Base-by-base conservation (phyloP, 2,329 filamentous ascomycete species). In the Penicillium sumatraense region DNA sequence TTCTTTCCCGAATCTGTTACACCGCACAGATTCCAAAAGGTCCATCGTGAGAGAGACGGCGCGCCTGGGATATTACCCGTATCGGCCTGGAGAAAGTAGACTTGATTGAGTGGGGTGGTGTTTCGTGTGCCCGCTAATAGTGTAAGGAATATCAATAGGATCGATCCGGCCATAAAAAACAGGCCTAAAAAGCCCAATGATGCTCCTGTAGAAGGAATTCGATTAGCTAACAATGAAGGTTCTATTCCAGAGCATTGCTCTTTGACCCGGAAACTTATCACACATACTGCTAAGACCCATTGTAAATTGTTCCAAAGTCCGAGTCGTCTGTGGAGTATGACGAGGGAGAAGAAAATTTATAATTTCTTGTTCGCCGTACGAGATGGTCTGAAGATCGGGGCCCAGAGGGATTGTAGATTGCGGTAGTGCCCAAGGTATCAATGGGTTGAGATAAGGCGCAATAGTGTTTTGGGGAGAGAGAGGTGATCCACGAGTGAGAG, bases 21-120 rank as follows among this genome's bases (percentile, higher is more conserved):
- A 49, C 87, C 85, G 77, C 93, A 96, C 58, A 96, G 80, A 73
- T 90, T 88, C 81, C 96, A 95, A 77, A 89, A 96, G 31, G 92
- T 96, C 93, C 93, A 98, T 77, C 93, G 87, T 11, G 91, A 88
- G 16, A 83, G 66, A 48, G 80, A 59, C 49, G 87, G 84, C 11
- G 91, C 88, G 45, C 87, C 87, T 3, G 83, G 79, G 68, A 96
- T 92, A 68, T 81, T 85, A 27, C 78, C 79, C 1, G 93, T 96
- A 70, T 89, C 83, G 66, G 90, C 90, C 69, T 89, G 82, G 27
- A 98, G 85, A 80, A 97, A 96, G 77, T 91, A 97, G 61, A 92
- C 91, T 56, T 86, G 78, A 73, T 89, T 85, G 52, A 96, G 79
- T 2, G 87, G 87, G 13, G 68, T 77, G 40, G 68, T 71, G 66